These are phyloP conservation scores for Calonectria henricotiae DNA, from an alignment of 2,329 filamentous ascomycete genomes.

Conservation along the genomic window DNA sequence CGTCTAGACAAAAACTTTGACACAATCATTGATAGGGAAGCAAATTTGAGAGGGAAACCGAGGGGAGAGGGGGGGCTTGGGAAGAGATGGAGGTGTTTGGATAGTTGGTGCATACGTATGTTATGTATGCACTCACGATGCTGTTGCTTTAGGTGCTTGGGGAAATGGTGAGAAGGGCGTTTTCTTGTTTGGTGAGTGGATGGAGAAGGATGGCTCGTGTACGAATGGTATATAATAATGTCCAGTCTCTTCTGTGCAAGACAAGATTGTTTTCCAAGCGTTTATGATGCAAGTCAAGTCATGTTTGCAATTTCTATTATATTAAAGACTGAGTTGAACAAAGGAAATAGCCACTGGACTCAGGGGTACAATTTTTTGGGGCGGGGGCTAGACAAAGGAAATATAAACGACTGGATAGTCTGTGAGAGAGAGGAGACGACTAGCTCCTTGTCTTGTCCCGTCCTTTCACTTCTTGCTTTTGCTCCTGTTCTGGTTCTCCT, in stretches of 20 bases:
- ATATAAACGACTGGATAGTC: not conserved
- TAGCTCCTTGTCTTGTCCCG: not conserved
- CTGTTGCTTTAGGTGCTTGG: not conserved
- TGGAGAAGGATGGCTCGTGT: not conserved
- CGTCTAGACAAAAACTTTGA: slow-evolving; percentile 25
- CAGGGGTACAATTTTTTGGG: not conserved
- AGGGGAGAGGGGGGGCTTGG: no score
- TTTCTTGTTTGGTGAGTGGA: not conserved
- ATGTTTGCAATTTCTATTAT: not conserved
- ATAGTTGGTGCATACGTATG: not conserved
- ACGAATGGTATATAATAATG: slow-evolving; percentile 1
- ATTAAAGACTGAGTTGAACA: not conserved
- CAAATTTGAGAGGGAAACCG: not conserved
- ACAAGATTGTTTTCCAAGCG: not conserved
- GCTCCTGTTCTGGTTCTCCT: not conserved
- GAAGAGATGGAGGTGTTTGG: not conserved
- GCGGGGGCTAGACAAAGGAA: not conserved
- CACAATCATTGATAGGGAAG: slow-evolving; percentile 18
- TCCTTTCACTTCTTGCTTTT: not conserved
- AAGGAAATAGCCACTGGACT: not conserved
- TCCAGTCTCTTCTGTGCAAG: slow-evolving; percentile 1
- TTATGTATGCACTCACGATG: not conserved
- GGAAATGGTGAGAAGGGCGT: not conserved
- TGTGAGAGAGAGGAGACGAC: not conserved
- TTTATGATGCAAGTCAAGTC: not conserved